These are phyloP conservation scores for Trametes maxima DNA, from an alignment of 768 basidiomycete species.

Conservation along the genomic window DNA sequence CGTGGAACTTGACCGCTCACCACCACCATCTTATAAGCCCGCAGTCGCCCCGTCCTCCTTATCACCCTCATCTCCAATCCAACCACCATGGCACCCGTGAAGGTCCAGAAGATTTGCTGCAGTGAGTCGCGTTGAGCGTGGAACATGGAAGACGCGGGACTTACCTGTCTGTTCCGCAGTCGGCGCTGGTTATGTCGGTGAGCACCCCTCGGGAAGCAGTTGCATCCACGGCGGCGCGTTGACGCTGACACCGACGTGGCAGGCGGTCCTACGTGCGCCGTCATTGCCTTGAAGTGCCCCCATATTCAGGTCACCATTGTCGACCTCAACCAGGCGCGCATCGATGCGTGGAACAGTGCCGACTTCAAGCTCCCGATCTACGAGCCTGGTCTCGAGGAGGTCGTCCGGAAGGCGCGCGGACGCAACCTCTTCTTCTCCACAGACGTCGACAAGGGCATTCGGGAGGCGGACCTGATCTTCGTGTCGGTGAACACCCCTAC, in stretches of 20 bases:
- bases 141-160: slow-evolving; percentile 24
- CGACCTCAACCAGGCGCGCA: slow-evolving; percentile 91
- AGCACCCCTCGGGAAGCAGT: slow-evolving; percentile 30
- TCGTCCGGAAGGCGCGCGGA: slow-evolving; percentile 85
- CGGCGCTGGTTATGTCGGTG: slow-evolving; percentile 93
- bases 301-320: slow-evolving; percentile 96
- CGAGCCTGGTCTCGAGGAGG: slow-evolving; percentile 93
- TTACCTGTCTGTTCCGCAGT: slow-evolving; percentile 45
- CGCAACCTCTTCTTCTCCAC: slow-evolving; percentile 98
- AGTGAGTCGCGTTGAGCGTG: slow-evolving; percentile 53
- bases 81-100: slow-evolving; percentile 52
- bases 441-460: slow-evolving; percentile 90
- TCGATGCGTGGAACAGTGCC: slow-evolving; percentile 95
- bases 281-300: slow-evolving; percentile 92
- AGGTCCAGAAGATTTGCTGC: slow-evolving; percentile 85
- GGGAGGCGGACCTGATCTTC: slow-evolving; percentile 96
- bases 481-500: slow-evolving; percentile 99
- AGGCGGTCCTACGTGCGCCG: slow-evolving; percentile 96
- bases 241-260: slow-evolving; percentile 9
- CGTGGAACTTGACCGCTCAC: slow-evolving; percentile 12
- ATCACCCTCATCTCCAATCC: slow-evolving; percentile 21
- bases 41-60: slow-evolving; percentile 11
- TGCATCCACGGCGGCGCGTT: background rate
- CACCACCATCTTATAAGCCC: slow-evolving; percentile 19
- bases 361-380: slow-evolving; percentile 92